Evolutionary conservation across 805 yeast genomes (phyloP), one percentile per base, ranked within the genome.

Genomic region (Lipomyces starkeyi): DNA sequence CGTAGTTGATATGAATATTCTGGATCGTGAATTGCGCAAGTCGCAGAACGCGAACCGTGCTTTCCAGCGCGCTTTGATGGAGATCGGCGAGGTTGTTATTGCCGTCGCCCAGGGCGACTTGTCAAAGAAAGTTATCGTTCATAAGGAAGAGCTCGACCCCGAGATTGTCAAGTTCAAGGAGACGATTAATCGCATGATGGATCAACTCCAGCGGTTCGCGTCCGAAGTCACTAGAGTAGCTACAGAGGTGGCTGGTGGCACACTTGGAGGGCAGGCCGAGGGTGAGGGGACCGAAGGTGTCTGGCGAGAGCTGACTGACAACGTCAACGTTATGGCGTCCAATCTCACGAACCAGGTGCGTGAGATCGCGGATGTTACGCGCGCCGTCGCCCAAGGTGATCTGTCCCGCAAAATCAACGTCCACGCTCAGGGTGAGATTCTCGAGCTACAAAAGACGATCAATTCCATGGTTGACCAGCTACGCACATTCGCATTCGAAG

Each of bases 81-180:
- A 91, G 74, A 90, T 91, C 40, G 96, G 96, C 34, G 89, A 91
- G 49, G 96, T 91, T 25, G 93, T 91, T 25, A 89, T 90, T 53
- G 91, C 94, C 17, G 97, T 91, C 29, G 95, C 97, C 22, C 89
- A 88, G 85, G 97, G 97, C 61, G 97, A 91, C 75, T 82, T 91
- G 73, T 86, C 92, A 37, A 91, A 91, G 74, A 91, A 91, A 76
- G 96, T 91, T 34, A 87, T 85, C 66, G 85, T 90, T 66, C 91
- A 89, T 76, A 83, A 86, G 32, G 87, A 85, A 55, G 93, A 90
- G 76, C 82, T 85, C 66, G 93, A 90, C 77, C 92, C 95, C 1
- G 94, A 90, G 76, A 90, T 91, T 70, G 82, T 88, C 66, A 89
- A 88, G 76, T 91, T 91, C 75, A 91, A 91, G 77, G 86, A 87